Evolutionary conservation across 2,329 filamentous ascomycete species (phyloP).

Genomic region (Dactylellina parvicollis): DNA sequence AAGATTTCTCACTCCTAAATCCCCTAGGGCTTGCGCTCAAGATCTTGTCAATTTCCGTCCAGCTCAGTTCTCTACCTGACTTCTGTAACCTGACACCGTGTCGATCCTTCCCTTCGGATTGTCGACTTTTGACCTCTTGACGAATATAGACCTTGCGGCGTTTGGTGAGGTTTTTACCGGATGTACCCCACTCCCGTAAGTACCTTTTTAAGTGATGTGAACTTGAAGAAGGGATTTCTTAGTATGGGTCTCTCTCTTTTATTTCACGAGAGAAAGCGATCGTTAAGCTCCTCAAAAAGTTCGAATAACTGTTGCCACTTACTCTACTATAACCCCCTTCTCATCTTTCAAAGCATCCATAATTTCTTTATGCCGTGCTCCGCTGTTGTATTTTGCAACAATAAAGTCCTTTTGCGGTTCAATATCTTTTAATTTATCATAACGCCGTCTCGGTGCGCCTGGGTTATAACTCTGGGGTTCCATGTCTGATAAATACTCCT

Average conservation of each 20-base stretch:
- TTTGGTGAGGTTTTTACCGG: slow-evolving; percentile 9
- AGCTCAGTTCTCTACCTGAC: background rate
- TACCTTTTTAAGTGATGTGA: slow-evolving; percentile 12
- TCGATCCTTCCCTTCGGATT: background rate
- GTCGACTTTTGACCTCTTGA: background rate
- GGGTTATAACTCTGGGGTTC: slow-evolving; percentile 5
- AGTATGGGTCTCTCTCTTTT: no score
- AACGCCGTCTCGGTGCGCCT: background rate
- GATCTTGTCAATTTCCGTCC: background rate
- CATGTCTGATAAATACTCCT: background rate
- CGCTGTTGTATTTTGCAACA: slow-evolving; percentile 5
- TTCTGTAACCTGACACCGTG: slow-evolving; percentile 2
- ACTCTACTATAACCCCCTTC: slow-evolving; percentile 12
- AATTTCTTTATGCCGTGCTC: slow-evolving; percentile 10
- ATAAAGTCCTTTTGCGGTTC: slow-evolving; percentile 12
- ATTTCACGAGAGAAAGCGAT: no score
- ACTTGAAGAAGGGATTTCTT: background rate
- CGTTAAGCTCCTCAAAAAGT: no score
- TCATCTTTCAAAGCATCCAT: slow-evolving; percentile 7
- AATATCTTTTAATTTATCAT: slow-evolving; percentile 15
- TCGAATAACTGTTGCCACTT: background rate
- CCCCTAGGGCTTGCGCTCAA: background rate
- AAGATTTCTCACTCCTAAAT: background rate
- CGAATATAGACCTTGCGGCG: slow-evolving; percentile 4
- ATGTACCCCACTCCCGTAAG: slow-evolving; percentile 2